These are phyloP conservation scores for Pythium vanterpoolii DNA, from an alignment of 352 stramenopile genomes.

Conservation along the genomic window DNA sequence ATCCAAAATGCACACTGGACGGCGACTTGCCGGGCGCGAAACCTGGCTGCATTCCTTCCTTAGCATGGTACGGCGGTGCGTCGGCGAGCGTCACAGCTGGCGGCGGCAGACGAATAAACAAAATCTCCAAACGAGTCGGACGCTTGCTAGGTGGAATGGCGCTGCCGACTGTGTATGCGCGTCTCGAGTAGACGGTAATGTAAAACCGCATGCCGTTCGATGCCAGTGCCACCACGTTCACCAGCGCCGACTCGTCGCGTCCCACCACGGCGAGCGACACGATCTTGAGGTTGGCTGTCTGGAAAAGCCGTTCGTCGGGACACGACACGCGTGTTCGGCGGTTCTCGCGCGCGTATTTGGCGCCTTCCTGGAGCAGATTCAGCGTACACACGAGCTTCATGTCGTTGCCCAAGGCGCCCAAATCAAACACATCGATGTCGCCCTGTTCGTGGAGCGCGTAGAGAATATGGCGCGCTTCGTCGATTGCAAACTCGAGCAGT, in stretches of 20 bases:
- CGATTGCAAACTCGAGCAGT: slow-evolving; percentile 85
- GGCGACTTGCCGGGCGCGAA: slow-evolving; percentile 78
- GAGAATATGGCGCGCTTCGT: slow-evolving; percentile 87
- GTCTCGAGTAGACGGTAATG: slow-evolving; percentile 84
- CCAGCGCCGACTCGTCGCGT: slow-evolving; percentile 69
- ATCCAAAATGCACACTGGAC: slow-evolving; percentile 71
- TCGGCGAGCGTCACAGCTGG: slow-evolving; percentile 66
- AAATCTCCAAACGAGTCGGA: slow-evolving; percentile 64
- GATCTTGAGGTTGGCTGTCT: slow-evolving; percentile 59
- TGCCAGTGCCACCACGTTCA: slow-evolving; percentile 92
- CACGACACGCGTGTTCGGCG: slow-evolving; percentile 79
- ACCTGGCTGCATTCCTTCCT: slow-evolving; percentile 84
- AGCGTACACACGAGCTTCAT: slow-evolving; percentile 60
- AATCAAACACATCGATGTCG: slow-evolving; percentile 74
- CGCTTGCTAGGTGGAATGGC: slow-evolving; percentile 45
- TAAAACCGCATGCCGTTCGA: slow-evolving; percentile 94
- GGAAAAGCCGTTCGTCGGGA: slow-evolving; percentile 78
- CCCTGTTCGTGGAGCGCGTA: slow-evolving; percentile 90
- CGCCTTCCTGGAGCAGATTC: slow-evolving; percentile 67
- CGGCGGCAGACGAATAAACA: slow-evolving; percentile 80
- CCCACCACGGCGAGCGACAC: slow-evolving; percentile 62
- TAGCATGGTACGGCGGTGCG: slow-evolving; percentile 78
- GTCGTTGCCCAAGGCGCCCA: slow-evolving; percentile 48
- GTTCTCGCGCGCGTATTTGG: slow-evolving; percentile 82
- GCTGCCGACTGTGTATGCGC: slow-evolving; percentile 39